Conservation (phyloP, 176 grass and related monocot genomes). For the Leersia perrieri region DNA sequence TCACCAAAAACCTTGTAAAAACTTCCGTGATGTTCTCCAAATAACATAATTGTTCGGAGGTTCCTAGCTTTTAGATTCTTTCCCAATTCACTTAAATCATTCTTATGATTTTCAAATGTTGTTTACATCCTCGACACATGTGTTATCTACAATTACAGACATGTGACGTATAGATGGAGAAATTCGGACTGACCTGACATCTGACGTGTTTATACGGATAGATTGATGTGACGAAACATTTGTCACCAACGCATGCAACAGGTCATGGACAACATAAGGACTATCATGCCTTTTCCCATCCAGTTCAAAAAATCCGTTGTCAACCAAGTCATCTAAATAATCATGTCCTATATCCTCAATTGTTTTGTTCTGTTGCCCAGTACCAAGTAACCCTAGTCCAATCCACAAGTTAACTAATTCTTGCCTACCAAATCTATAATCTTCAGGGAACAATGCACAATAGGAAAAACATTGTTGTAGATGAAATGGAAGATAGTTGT, state of each 20-base stretch:
- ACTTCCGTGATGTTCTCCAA: slow-evolving; percentile 3
- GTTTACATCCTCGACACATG: background rate
- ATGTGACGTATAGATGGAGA: slow-evolving; percentile 16
- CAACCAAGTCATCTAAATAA: background rate
- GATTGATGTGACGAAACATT: slow-evolving; percentile 20
- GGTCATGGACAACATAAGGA: slow-evolving; percentile 25
- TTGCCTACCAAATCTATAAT: background rate
- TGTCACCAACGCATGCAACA: slow-evolving; percentile 17
- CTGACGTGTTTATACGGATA: background rate
- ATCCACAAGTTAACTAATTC: slow-evolving; percentile 35
- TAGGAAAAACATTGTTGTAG: slow-evolving; percentile 32
- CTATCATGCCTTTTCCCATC: rapidly evolving
- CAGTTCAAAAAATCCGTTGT: background rate
- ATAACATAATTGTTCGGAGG: slow-evolving; percentile 8
- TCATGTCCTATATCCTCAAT: background rate
- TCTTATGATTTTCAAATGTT: background rate
- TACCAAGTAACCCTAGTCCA: slow-evolving; percentile 1
- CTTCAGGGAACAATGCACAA: slow-evolving; percentile 37
- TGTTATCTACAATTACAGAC: background rate
- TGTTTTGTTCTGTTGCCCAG: background rate
- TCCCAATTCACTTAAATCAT: background rate
- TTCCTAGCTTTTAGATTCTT: slow-evolving; percentile 2
- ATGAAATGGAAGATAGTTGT: slow-evolving; percentile 25
- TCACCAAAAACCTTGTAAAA: background rate
- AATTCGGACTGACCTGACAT: background rate